phyloP scores from a whole-genome alignment of 371 early-diverging fungal genomes.

The Rhizopus delemar region DNA sequence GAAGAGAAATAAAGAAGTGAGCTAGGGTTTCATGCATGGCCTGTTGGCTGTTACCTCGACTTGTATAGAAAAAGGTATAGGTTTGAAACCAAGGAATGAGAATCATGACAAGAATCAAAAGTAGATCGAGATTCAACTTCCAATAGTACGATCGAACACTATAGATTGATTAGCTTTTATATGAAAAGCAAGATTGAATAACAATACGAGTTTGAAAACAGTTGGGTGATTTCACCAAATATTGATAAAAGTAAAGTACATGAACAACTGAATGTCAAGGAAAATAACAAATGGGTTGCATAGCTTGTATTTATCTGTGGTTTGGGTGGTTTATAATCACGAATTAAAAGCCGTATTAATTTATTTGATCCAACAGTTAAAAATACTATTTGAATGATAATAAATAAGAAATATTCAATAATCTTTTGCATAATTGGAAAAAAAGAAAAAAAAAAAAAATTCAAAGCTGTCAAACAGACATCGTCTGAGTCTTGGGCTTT shows the following conservation, averaged over 20 bases:
- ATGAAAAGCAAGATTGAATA: not conserved
- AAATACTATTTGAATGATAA: conserved; percentile 12
- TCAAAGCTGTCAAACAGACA: no score
- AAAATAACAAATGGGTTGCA: conserved; percentile 64
- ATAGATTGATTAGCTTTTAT: not conserved
- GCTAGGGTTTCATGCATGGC: no score
- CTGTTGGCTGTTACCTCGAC: conserved; percentile 21
- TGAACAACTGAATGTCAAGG: conserved; percentile 74
- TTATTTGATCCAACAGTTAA: conserved; percentile 17
- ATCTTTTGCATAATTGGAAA: not conserved
- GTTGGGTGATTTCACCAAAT: conserved; percentile 76
- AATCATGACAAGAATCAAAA: conserved; percentile 68
- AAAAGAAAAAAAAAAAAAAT: not conserved
- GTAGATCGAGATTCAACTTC: conserved; percentile 67
- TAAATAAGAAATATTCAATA: conserved; percentile 1
- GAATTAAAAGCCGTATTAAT: conserved; percentile 11
- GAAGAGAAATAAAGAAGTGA: conserved; percentile 1
- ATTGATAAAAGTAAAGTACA: conserved; percentile 82
- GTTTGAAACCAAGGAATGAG: conserved; percentile 80
- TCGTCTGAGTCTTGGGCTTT: no score
- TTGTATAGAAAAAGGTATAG: conserved; percentile 59
- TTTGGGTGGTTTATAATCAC: conserved; percentile 19
- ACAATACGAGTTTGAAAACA: conserved; percentile 68
- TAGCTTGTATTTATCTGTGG: conserved; percentile 2
- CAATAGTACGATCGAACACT: conserved; percentile 77